phyloP scores from a whole-genome alignment of 2,329 filamentous ascomycete genomes.

The Sporothrix euskadiensis region DNA sequence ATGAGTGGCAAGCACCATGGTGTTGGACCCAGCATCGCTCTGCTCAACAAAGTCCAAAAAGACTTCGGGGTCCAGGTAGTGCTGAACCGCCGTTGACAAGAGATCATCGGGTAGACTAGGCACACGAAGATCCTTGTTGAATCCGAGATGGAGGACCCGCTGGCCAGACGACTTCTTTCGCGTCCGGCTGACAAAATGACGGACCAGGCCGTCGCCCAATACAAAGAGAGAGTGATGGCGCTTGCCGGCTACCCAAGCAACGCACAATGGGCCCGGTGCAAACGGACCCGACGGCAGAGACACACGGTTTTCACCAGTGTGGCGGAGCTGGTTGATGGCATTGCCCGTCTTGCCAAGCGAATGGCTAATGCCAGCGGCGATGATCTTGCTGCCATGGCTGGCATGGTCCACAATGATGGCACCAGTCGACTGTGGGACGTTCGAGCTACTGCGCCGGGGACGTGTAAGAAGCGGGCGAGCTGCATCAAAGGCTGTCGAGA shows the following conservation, averaged over 20 bases:
- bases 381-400: conserved; percentile 68
- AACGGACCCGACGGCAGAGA: conserved; percentile 61
- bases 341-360: conserved; percentile 73
- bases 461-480: conserved; percentile 61
- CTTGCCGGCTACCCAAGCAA: conserved; percentile 65
- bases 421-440: conserved; percentile 43
- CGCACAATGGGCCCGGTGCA: conserved; percentile 59
- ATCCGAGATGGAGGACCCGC: conserved; percentile 55
- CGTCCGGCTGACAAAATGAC: conserved; percentile 63
- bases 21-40: conserved; percentile 57
- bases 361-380: conserved; percentile 72
- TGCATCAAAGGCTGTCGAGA: conserved; percentile 69
- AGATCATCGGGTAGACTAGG: conserved; percentile 61
- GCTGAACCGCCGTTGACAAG: conserved; percentile 57
- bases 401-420: conserved; percentile 59
- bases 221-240: conserved; percentile 64
- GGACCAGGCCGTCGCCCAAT: conserved; percentile 64
- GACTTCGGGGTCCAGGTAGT: conserved; percentile 59
- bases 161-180: conserved; percentile 56
- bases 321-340: conserved; percentile 68
- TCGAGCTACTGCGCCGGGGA: conserved; percentile 54
- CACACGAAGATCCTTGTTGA: conserved; percentile 67
- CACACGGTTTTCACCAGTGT: conserved; percentile 73
- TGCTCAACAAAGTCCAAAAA: conserved; percentile 56
- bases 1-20: conserved; percentile 50